Evolutionary conservation across 306 rosid species (phyloP).

Genomic region (Prunus persica): DNA sequence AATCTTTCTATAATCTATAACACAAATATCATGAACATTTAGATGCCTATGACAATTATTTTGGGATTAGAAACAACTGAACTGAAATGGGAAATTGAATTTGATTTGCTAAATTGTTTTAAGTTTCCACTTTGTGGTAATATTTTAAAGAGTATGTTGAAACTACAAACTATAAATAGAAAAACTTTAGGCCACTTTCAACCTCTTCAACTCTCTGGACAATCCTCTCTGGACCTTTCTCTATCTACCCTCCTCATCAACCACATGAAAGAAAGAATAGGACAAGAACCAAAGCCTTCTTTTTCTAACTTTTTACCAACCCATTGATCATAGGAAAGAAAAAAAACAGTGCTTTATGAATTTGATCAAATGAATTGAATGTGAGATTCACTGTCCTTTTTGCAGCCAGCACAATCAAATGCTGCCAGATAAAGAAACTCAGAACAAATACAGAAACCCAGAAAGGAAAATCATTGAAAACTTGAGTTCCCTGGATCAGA

Average conservation of each 20-base stretch:
- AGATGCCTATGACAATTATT: background rate
- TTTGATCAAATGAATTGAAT: conserved; percentile 7
- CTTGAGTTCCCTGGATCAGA: conserved; percentile 50
- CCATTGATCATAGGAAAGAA: conserved; percentile 32
- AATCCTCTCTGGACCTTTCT: conserved; percentile 16
- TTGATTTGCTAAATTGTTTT: background rate
- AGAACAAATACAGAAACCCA: conserved; percentile 7
- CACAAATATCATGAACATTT: conserved; percentile 19
- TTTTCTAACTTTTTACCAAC: conserved; percentile 34
- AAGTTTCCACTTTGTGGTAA: too few species aligned
- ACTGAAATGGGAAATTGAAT: conserved; percentile 20
- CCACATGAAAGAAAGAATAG: conserved; percentile 13
- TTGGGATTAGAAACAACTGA: conserved; percentile 19
- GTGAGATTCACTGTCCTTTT: conserved; percentile 20
- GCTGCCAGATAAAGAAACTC: conserved; percentile 25
- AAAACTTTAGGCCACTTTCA: conserved; percentile 20
- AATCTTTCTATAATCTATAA: conserved; percentile 17
- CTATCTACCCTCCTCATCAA: conserved; percentile 6
- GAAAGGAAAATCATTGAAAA: conserved; percentile 14
- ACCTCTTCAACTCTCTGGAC: conserved; percentile 25
- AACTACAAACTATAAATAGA: conserved; percentile 13
- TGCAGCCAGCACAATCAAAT: conserved; percentile 12
- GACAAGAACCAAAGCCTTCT: conserved; percentile 28
- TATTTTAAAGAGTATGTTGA: too few species aligned
- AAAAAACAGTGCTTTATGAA: conserved; percentile 13